These are phyloP conservation scores for Aspergillus sp. DNA, from an alignment of 2,329 filamentous ascomycete genomes.

Conservation along the genomic window DNA sequence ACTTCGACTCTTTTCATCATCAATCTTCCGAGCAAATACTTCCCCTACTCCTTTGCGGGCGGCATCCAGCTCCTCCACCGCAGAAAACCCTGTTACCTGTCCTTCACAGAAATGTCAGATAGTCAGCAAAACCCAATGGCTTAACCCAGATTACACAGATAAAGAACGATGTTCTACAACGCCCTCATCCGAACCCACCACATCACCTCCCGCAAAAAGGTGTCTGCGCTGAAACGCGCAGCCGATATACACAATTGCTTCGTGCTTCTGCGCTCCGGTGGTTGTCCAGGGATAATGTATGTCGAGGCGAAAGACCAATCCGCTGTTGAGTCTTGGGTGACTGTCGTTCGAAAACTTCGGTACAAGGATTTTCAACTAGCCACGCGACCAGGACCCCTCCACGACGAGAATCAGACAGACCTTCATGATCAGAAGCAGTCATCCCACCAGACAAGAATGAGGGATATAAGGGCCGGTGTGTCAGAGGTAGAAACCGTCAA, in stretches of 20 bases:
- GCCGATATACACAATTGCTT: constrained; percentile 62
- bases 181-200: constrained; percentile 77
- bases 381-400: constrained; percentile 50
- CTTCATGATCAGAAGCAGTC: not conserved
- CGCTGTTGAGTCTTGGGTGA: constrained; percentile 65
- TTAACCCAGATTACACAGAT: not conserved
- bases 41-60: not conserved
- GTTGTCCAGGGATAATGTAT: constrained; percentile 76
- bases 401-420: constrained; percentile 17
- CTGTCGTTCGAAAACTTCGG: constrained; percentile 62
- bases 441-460: not conserved
- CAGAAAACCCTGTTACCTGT: not conserved
- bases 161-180: constrained; percentile 44
- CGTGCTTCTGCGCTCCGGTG: constrained; percentile 67
- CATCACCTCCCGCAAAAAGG: constrained; percentile 78
- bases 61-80: not conserved
- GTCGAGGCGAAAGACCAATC: constrained; percentile 61
- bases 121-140: not conserved
- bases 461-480: constrained; percentile 34
- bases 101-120: not conserved
- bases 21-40: too few relatives aligned
- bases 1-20: too few relatives aligned
- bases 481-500: constrained; percentile 65
- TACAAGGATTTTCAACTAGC: constrained; percentile 74
- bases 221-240: constrained; percentile 64